These are phyloP conservation scores for Eugenia klotzschiana DNA, from an alignment of 441 rosid genomes.

Conservation along the genomic window DNA sequence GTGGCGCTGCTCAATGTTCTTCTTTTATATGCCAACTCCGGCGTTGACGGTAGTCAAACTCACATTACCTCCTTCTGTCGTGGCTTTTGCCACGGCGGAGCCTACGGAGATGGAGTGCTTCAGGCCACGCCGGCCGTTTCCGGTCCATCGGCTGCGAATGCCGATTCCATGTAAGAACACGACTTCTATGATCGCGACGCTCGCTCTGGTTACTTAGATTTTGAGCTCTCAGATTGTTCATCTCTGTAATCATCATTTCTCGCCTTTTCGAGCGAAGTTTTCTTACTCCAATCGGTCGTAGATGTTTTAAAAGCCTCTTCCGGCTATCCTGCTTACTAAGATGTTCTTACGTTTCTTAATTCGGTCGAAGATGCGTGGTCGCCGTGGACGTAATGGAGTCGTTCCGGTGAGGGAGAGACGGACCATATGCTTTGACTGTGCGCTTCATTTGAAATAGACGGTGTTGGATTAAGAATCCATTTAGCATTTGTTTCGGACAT, in stretches of 20 bases:
- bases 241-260: not conserved
- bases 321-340: not conserved
- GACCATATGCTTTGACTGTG: not conserved
- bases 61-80: not conserved
- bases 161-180: not conserved
- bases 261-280: not conserved
- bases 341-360: not conserved
- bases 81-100: not conserved
- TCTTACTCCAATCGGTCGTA: not conserved
- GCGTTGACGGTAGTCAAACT: not conserved
- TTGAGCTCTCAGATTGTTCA: not conserved
- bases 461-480: not conserved
- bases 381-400: not conserved
- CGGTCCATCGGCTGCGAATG: not conserved
- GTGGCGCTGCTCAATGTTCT: not conserved
- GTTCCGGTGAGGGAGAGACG: not conserved
- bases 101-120: not conserved
- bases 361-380: not conserved
- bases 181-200: not conserved
- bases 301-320: not conserved
- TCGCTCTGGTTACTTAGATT: not conserved
- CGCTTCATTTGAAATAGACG: not conserved
- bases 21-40: not conserved
- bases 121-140: not conserved
- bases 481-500: not conserved